Base-by-base conservation (phyloP, 1,139 yeast genomes). In the Keqinozyma sinolaborantium region DNA sequence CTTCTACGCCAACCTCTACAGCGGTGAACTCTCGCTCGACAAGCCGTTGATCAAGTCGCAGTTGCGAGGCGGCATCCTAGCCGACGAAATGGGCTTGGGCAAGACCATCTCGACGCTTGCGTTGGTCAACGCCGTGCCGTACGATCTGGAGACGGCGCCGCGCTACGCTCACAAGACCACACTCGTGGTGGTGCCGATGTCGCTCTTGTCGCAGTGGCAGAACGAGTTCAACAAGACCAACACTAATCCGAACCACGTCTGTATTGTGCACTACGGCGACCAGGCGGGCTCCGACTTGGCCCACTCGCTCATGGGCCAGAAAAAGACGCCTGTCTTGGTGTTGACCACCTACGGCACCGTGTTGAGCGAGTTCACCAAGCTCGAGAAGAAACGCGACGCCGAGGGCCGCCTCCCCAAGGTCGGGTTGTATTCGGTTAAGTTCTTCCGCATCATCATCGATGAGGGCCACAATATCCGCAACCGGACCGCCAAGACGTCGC, bases 21-120 rank as follows among this genome's bases (percentile, higher is more conserved):
- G 83, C 35, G 97, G 97, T 3, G 92, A 84, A 40, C 70, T 92
- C 36, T 79, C 94, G 0, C 48, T 77, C 14, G 71, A 71, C 13
- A 77, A 73, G 42, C 97, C 97, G 1, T 41, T 77, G 4, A 56
- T 82, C 5, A 75, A 71, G 38, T 65, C 81, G 0, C 57, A 73
- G 21, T 68, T 79, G 24, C 61, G 63, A 38, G 97, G 98, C 14
- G 98, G 98, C 1, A 85, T 90, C 12, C 61, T 90, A n/a, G 95
- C 97, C 0, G 97, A 90, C 57, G 97, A 90, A 53, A 90, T 90
- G 97, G 97, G 97, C 0, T 66, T 90, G 5, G 97, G 97, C 27
- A 90, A 90, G 51, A 90, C 97, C 0, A 84, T 90, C 14, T 83
- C 95, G 0, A 78, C 95, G 0, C 58, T 87, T 39, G 75, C 97